Conservation (phyloP, 306 rosid species). For the Datisca glomerata region DNA sequence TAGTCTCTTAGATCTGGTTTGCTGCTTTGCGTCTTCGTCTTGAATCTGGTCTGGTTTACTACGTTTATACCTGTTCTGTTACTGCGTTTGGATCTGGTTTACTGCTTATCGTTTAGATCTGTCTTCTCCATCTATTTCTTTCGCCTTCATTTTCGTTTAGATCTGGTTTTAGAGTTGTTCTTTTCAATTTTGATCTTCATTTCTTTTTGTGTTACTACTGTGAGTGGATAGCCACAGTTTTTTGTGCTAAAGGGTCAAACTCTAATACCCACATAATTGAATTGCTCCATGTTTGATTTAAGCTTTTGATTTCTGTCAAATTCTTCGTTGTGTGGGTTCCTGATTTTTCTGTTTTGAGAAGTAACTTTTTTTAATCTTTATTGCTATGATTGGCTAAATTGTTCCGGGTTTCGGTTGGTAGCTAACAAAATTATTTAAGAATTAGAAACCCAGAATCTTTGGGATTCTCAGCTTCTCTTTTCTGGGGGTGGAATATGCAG, state of each 20-base stretch:
- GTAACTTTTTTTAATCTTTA: slow-evolving; percentile 40
- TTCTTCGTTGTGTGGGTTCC: slow-evolving; percentile 13
- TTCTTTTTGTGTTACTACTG: slow-evolving; percentile 3
- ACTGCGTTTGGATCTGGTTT: too few species aligned
- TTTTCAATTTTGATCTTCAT: too few species aligned
- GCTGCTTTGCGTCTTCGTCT: too few species aligned
- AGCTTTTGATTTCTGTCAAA: slow-evolving; percentile 17
- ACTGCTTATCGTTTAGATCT: too few species aligned
- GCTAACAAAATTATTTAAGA: slow-evolving; percentile 41
- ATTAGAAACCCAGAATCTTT: slow-evolving; percentile 50
- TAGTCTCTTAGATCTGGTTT: too few species aligned
- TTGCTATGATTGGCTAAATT: slow-evolving; percentile 30
- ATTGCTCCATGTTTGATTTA: slow-evolving; percentile 19
- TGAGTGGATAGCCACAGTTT: slow-evolving; percentile 13
- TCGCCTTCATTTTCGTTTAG: too few species aligned
- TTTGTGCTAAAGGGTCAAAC: slow-evolving; percentile 16
- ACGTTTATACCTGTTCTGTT: too few species aligned
- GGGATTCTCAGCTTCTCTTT: slow-evolving; percentile 45
- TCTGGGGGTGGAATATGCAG: too few species aligned
- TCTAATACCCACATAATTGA: slow-evolving; percentile 25
- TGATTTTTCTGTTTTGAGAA: slow-evolving; percentile 21
- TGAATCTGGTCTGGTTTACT: too few species aligned
- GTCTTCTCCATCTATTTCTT: slow-evolving; percentile 8
- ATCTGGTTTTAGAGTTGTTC: too few species aligned
- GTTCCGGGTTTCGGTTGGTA: slow-evolving; percentile 50